A percentile compares a stretch with the other conserved stretches of the same genome.
Evolutionary conservation across 768 basidiomycete genomes (phyloP).

Genomic region (Lactarius sanguifluus): DNA sequence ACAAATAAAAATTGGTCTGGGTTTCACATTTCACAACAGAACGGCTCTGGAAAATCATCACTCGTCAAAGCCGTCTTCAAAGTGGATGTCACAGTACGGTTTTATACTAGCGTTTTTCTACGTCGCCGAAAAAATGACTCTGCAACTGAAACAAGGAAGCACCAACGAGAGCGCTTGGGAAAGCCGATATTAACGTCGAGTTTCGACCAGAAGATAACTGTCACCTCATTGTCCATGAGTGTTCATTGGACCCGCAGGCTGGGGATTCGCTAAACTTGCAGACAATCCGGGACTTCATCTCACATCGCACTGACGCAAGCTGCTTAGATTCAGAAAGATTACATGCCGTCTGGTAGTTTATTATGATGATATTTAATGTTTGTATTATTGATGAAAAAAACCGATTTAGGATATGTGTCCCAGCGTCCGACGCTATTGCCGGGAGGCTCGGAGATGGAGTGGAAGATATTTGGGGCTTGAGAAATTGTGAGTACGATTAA

Average conservation of each 20-base stretch:
- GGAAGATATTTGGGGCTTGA: background rate
- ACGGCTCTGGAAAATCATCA: conserved; percentile 16
- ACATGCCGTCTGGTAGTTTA: conserved; percentile 10
- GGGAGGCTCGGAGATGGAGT: background rate
- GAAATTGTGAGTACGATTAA: background rate
- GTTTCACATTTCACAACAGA: background rate
- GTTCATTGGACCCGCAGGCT: background rate
- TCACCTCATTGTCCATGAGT: conserved; percentile 9
- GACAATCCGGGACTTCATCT: conserved; percentile 3
- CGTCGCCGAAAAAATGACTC: background rate
- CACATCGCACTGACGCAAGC: background rate
- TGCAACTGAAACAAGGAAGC: background rate
- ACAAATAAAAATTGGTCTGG: background rate
- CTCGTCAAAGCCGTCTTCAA: conserved; percentile 10
- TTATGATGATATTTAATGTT: background rate
- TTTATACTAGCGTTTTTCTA: background rate
- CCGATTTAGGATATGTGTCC: background rate
- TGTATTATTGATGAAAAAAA: background rate
- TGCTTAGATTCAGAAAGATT: conserved; percentile 3
- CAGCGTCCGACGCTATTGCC: background rate
- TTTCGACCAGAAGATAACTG: conserved; percentile 10
- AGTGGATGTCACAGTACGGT: conserved; percentile 13
- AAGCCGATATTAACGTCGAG: background rate
- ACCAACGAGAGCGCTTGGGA: background rate
- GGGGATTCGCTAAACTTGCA: background rate